Base-by-base conservation (phyloP, 2,329 filamentous ascomycete genomes). In the Colletotrichum aenigma region DNA sequence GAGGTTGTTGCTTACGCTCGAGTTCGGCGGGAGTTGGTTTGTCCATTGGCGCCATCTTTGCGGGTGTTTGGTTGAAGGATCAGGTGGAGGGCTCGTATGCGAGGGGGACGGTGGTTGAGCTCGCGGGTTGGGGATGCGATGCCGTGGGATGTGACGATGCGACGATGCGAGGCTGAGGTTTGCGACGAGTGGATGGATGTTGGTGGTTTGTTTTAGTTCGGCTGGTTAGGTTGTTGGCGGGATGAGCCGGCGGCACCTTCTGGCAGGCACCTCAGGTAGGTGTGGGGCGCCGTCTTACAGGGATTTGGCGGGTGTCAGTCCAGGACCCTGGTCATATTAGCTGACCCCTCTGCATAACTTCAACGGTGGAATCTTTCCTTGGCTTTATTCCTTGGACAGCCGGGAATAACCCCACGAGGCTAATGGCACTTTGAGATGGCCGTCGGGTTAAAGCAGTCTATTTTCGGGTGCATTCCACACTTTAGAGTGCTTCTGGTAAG, bases 31-130 rank as follows among this genome's bases (percentile, higher is more conserved):
- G 84, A 71, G 86, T 82, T 64, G 83, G 79, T 48, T 80, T 80
- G 62, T 85, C 85, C 62, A 87, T 82, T 30, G 86, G 86, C 56
- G 87, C 86, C 87, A 88, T 88, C 75, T 65, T 68, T 36, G 38
- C 15, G 34, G 36, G 24, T 65, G 4, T 30, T 18, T 9, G 34
- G 4, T n/a, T n/a, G 26, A 24, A 18, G 34, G 12, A 8, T 36
- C 18, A 36, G n/a, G 34, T 30, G 2, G 18, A 26, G 30, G 21
- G 24, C 9, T 10, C 3, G 10, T 21, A n/a, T 34, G 13, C 21
- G 24, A 34, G 21, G 9, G 24, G 26, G 28, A 18, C 15, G 28
- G 10, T 4, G 21, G 26, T n/a, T 43, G 34, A 38, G n/a, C n/a
- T 26, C 38, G 62, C 34, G 13, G 36, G n/a, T 8, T n/a, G 48